Conservation (phyloP, 2,329 filamentous ascomycete species). For the Cordyceps militaris region DNA sequence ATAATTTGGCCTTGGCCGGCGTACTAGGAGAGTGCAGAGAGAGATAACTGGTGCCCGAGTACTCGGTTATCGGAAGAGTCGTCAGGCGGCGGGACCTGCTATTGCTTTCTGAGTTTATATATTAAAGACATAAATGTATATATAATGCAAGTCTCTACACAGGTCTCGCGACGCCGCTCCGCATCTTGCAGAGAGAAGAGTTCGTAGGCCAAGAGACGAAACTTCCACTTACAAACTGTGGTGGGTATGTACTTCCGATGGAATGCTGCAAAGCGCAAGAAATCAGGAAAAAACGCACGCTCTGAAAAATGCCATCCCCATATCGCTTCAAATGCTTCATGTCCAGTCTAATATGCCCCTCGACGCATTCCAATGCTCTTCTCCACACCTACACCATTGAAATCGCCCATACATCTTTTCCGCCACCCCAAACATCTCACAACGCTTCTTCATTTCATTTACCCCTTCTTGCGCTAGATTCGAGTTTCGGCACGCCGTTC, state of each 20-base stretch:
- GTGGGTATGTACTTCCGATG: conserved; percentile 5
- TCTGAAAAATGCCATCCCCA: background rate
- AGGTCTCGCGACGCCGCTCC: background rate
- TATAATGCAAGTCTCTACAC: conserved; percentile 5
- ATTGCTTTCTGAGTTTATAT: no score
- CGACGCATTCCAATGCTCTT: conserved; percentile 4
- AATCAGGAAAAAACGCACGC: conserved; percentile 1
- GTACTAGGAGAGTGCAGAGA: no score
- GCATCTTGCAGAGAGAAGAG: background rate
- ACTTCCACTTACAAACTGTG: background rate
- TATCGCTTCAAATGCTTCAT: conserved; percentile 6
- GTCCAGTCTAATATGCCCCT: background rate
- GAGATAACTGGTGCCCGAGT: no score
- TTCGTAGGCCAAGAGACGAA: background rate
- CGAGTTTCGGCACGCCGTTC: background rate
- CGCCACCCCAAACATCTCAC: conserved; percentile 1
- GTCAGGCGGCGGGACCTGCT: no score
- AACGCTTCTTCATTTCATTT: background rate
- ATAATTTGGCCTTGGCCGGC: background rate
- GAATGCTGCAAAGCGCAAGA: conserved; percentile 3
- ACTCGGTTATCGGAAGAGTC: no score
- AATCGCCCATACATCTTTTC: conserved; percentile 3
- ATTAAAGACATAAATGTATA: no score
- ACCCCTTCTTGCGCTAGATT: background rate
- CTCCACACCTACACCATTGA: conserved; percentile 7